Evolutionary conservation across 1,139 yeast species (phyloP).

Genomic region (Meyerozyma elateridarum): DNA sequence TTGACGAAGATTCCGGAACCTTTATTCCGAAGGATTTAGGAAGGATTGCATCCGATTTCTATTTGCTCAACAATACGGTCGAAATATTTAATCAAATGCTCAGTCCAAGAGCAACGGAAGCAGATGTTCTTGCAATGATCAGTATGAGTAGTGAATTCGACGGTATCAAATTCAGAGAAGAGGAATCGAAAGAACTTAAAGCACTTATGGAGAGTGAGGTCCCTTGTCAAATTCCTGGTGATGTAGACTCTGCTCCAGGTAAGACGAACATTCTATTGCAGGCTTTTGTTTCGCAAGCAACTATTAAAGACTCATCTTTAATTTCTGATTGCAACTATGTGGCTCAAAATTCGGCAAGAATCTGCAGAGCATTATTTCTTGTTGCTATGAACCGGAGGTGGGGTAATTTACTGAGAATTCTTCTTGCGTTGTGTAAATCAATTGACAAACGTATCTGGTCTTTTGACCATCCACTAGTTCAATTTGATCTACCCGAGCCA

Average conservation of each 20-base stretch:
- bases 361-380: conserved; percentile 82
- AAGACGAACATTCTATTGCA: conserved; percentile 87
- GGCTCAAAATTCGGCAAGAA: conserved; percentile 93
- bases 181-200: conserved; percentile 73
- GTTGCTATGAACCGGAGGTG: conserved; percentile 85
- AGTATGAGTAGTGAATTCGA: conserved; percentile 95
- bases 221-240: conserved; percentile 83
- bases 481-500: conserved; percentile 73
- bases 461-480: conserved; percentile 84
- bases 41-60: conserved; percentile 91
- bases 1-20: conserved; percentile 78
- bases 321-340: conserved; percentile 87
- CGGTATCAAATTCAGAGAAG: conserved; percentile 82
- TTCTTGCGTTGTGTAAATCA: conserved; percentile 79
- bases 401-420: conserved; percentile 74
- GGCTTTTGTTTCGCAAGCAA: conserved; percentile 75
- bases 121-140: conserved; percentile 83
- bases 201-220: conserved; percentile 54
- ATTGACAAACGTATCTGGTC: conserved; percentile 85
- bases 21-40: conserved; percentile 88
- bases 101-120: conserved; percentile 84
- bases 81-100: conserved; percentile 86
- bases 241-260: conserved; percentile 70
- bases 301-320: conserved; percentile 72
- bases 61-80: conserved; percentile 76